phyloP scores from a whole-genome alignment of 768 basidiomycete genomes.

The Russula ochroleuca region DNA sequence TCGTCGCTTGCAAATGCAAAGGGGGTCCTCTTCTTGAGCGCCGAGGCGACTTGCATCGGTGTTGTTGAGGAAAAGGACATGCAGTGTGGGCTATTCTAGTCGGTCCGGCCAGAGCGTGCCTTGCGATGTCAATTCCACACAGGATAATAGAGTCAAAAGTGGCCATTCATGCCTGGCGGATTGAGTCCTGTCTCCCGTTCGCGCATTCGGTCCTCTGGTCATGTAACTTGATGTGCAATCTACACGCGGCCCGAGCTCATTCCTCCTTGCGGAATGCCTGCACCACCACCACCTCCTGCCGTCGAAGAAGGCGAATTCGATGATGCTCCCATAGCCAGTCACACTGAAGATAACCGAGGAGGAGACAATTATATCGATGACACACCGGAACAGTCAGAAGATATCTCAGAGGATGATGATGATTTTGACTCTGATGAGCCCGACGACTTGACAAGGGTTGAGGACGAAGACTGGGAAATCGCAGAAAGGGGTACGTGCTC shows the following conservation, averaged over 20 bases:
- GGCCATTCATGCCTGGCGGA: background rate
- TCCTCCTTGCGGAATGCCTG: conserved; percentile 4
- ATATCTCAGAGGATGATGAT: conserved; percentile 36
- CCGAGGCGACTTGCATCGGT: conserved; percentile 7
- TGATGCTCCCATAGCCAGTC: conserved; percentile 44
- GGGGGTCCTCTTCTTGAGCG: conserved; percentile 18
- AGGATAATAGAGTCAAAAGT: too few relatives aligned
- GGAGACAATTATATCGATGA: conserved; percentile 38
- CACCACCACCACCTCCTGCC: conserved; percentile 13
- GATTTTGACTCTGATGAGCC: conserved; percentile 32
- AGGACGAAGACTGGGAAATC: conserved; percentile 88
- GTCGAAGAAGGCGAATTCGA: conserved; percentile 57
- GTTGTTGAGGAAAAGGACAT: background rate
- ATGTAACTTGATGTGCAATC: background rate
- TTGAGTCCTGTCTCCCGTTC: background rate
- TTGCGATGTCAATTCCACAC: too few relatives aligned
- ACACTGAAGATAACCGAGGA: conserved; percentile 29
- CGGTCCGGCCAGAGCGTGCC: background rate
- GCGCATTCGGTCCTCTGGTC: too few relatives aligned
- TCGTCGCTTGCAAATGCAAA: conserved; percentile 9
- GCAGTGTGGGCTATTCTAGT: background rate
- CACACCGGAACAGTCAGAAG: conserved; percentile 31
- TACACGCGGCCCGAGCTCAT: background rate
- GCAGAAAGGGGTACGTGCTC: conserved; percentile 64
- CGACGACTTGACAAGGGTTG: conserved; percentile 47